phyloP scores from a whole-genome alignment of 2,329 filamentous ascomycete species.

The Aplosporella prunicola region DNA sequence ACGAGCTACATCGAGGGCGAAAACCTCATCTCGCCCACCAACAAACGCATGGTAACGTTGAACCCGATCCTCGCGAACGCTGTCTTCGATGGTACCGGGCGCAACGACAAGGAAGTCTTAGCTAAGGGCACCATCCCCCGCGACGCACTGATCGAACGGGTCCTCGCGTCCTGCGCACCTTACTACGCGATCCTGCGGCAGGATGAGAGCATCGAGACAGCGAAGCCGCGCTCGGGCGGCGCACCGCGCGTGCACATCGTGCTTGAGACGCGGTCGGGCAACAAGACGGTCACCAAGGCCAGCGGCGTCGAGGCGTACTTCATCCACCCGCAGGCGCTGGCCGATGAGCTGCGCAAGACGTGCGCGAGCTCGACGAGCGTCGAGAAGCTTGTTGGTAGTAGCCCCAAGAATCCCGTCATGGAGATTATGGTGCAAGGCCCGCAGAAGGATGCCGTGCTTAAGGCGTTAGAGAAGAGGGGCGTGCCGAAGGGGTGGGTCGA shows the following conservation, averaged over 20 bases:
- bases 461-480: constrained; percentile 50
- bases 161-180: constrained; percentile 46
- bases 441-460: constrained; percentile 51
- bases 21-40: constrained; percentile 45
- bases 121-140: constrained; percentile 49
- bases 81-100: constrained; percentile 40
- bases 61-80: constrained; percentile 55
- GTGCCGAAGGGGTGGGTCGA: constrained; percentile 52
- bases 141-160: constrained; percentile 51
- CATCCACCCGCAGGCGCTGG: constrained; percentile 49
- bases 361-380: constrained; percentile 61
- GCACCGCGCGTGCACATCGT: constrained; percentile 51
- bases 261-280: constrained; percentile 55
- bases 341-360: constrained; percentile 57
- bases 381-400: constrained; percentile 48
- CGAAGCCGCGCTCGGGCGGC: constrained; percentile 51
- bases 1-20: constrained; percentile 51
- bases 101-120: constrained; percentile 47
- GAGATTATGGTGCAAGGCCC: constrained; percentile 61
- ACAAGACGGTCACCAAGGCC: constrained; percentile 56
- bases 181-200: constrained; percentile 50
- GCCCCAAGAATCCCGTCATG: constrained; percentile 53
- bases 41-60: constrained; percentile 52
- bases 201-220: constrained; percentile 28
- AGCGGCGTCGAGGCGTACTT: constrained; percentile 53